Evolutionary conservation across 2,329 filamentous ascomycete genomes (phyloP), one percentile per base, ranked within the genome.

Genomic region (Pseudogymnoascus sp.): DNA sequence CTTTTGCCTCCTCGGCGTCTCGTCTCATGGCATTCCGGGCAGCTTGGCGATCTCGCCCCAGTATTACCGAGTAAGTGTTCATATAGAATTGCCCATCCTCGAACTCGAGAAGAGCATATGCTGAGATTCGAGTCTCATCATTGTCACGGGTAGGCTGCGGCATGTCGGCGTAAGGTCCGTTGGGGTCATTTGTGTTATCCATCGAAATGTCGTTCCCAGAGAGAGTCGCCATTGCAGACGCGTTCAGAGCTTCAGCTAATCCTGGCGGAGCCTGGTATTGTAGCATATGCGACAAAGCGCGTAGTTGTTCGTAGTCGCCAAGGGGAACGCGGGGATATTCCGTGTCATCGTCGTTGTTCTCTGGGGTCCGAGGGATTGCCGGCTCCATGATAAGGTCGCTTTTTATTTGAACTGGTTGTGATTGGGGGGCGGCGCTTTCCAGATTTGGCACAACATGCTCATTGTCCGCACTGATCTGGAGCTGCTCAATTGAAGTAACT

Each of bases 71-170:
- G 69, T 87, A 87, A 1, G 88, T 91, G 61, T 86, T 90, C 85
- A 93, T 89, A 75, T 90, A 89, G 73, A 90, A 92, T 63, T 86
- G 83, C 71, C 88, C 88, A 77, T 93, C 89, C 68, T 83, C 81
- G 72, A 93, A 92, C 69, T 87, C 83, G 65, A 93, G 75, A 68
- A 81, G 82, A 35, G 81, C 82, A 69, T 79, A 84, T 42, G 80
- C 82, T 28, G 75, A 74, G 67, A 80, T 67, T 28, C 64, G 65
- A 23, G 65, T 66, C 44, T 67, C 64, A 40, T 65, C 65, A 26
- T 61, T 21, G 13, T 63, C 47, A 33, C 61, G 63, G 31, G 65
- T 61, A 15, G 65, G 44, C n/a, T 67, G 67, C 23, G 67, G 64
- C 47, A 66, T 63, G 13, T 67, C 69, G 8, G 68, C 61, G 38